Evolutionary conservation across 148 eudicot species (phyloP), one percentile per base, ranked within the genome.

Genomic region (Cornus florida): DNA sequence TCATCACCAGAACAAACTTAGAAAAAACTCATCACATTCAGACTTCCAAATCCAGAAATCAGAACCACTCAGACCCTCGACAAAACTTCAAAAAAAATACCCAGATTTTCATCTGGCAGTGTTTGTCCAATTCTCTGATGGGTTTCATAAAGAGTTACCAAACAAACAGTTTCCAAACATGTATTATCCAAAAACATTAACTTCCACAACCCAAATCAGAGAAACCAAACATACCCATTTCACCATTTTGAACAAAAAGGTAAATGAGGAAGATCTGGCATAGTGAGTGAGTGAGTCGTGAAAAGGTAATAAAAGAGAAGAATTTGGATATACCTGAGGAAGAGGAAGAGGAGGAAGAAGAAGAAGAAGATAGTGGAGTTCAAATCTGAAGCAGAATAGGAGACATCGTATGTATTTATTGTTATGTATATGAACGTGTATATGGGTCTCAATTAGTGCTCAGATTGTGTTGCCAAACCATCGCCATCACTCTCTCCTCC

Each of bases 391-490:
- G 57, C 39, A 50, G 70, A 67, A n/a, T 71, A 32, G 67, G 75
- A 74, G 75, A 69, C 46, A 83, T 50, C 9, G 62, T 19, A 31
- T 66, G 32, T 57, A 33, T 62, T 70, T 33, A 72, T 22, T 24
- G 53, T 16, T 69, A 2, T 31, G 56, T 33, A 35, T 35, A 0
- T 35, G 38, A 0, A 4, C 5, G 3, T 35, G 38, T 35, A 35
- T 35, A 24, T 24, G 69, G 70, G 77, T 67, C 28, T 64, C 64
- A 38, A 72, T 75, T 57, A 71, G 31, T 71, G 78, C 7, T 50
- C 57, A 28, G 65, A 69, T 64, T 77, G 5, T 74, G 82, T 84
- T 75, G 86, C 73, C 81, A 81, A 77, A 82, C 81, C 84, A 75
- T 84, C 83, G 82, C 75, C 83, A 73, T 57, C 76, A 31, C 62